These are phyloP conservation scores for Carex scoparia DNA, from an alignment of 176 grass and related monocot genomes.

Conservation along the genomic window DNA sequence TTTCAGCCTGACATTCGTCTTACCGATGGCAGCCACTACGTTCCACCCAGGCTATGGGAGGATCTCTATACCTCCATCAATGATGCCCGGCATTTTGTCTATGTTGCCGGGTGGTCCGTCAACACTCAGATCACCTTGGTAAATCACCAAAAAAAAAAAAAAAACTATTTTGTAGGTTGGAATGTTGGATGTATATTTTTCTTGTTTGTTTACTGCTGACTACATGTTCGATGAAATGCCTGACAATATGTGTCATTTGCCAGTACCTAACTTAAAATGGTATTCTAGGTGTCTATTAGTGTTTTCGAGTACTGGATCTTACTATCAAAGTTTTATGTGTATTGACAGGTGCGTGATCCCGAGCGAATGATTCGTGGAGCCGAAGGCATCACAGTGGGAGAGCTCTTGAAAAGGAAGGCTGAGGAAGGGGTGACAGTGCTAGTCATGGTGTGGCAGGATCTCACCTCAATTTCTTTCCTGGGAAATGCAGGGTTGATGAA, in stretches of 20 bases:
- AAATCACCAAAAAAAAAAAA: background rate
- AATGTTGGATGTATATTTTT: background rate
- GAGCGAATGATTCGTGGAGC: constrained; percentile 46
- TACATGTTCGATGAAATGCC: background rate
- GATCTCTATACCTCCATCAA: constrained; percentile 55
- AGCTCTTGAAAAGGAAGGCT: constrained; percentile 68
- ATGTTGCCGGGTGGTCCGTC: constrained; percentile 75
- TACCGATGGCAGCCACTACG: constrained; percentile 27
- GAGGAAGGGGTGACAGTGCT: constrained; percentile 73
- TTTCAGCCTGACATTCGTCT: constrained; percentile 46
- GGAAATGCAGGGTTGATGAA: constrained; percentile 71
- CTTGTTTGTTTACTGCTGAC: background rate
- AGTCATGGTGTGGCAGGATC: constrained; percentile 93
- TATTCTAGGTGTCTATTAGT: background rate
- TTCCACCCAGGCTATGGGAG: constrained; percentile 57
- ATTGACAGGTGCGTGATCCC: constrained; percentile 46
- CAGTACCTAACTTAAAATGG: background rate
- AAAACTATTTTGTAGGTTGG: background rate
- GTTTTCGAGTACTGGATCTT: background rate
- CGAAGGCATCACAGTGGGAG: constrained; percentile 56
- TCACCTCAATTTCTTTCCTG: constrained; percentile 62
- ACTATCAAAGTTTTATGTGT: background rate
- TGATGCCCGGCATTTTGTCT: constrained; percentile 68
- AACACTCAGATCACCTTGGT: constrained; percentile 24
- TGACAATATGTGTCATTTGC: background rate